phyloP scores from a whole-genome alignment of 164 flowering plant genomes.

The Chimonanthus salicifolius region DNA sequence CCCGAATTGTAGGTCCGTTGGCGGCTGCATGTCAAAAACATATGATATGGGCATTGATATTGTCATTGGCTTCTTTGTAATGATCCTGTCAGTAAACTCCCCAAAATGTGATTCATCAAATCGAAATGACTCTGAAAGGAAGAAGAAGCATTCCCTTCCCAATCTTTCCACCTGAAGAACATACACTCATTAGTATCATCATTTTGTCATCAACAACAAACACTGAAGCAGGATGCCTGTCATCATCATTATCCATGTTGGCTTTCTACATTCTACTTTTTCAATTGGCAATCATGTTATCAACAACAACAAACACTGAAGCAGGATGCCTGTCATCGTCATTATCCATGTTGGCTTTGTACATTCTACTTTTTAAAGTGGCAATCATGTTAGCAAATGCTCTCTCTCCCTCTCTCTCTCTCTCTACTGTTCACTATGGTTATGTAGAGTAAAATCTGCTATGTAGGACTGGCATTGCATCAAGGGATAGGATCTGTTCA shows the following conservation, averaged over 20 bases:
- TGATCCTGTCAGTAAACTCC: constrained; percentile 29
- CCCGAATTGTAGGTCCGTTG: constrained; percentile 49
- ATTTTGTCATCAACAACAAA: neutral
- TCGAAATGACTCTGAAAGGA: constrained; percentile 62
- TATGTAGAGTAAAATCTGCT: too few relatives aligned
- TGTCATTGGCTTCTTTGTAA: constrained; percentile 39
- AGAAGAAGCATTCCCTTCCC: constrained; percentile 80
- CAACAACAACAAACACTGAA: neutral
- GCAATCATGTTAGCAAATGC: too few relatives aligned
- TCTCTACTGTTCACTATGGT: too few relatives aligned
- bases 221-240: neutral
- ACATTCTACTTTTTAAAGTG: too few relatives aligned
- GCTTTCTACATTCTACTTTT: too few relatives aligned
- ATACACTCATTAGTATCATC: neutral
- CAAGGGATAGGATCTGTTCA: too few relatives aligned
- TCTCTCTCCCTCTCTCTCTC: too few relatives aligned
- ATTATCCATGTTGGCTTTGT: too few relatives aligned
- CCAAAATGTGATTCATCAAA: constrained; percentile 70
- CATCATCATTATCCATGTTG: too few relatives aligned
- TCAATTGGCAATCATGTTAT: neutral
- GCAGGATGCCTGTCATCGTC: neutral
- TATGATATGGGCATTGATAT: constrained; percentile 56
- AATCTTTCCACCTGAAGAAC: constrained; percentile 70
- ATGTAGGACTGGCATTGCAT: too few relatives aligned
- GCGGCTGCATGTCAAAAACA: constrained; percentile 61